Percentiles rank a stretch among this genome's conserved stretches.
These are phyloP conservation scores for Ceriops zippeliana DNA, from an alignment of 345 rosid species.

Conservation along the genomic window DNA sequence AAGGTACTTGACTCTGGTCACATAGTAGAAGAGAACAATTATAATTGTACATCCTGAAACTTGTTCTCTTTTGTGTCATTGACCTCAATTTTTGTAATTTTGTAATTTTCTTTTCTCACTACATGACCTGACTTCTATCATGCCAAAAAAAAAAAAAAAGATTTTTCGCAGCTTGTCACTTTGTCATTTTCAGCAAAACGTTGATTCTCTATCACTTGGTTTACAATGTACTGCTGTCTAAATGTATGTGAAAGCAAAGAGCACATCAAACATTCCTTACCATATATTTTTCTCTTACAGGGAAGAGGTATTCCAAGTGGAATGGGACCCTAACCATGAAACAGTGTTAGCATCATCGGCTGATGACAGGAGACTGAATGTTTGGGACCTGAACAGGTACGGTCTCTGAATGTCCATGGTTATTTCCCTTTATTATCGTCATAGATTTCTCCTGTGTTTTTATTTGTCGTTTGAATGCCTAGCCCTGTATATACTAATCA, in stretches of 20 bases:
- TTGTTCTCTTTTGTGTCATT: not conserved
- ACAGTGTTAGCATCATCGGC: slow-evolving; percentile 89
- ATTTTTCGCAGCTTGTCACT: too few relatives aligned
- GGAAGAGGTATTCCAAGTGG: slow-evolving; percentile 92
- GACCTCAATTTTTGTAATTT: too few relatives aligned
- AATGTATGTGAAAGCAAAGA: too few relatives aligned
- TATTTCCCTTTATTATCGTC: not conserved
- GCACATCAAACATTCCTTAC: too few relatives aligned
- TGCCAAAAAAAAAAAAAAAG: too few relatives aligned
- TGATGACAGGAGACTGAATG: slow-evolving; percentile 84
- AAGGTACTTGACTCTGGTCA: not conserved
- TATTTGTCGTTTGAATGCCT: too few relatives aligned
- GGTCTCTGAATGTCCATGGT: not conserved
- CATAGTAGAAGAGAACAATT: not conserved
- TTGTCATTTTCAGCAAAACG: too few relatives aligned
- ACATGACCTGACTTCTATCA: not conserved
- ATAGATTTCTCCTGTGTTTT: not conserved
- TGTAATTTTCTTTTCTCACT: not conserved
- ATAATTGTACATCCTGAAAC: not conserved
- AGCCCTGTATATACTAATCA: too few relatives aligned
- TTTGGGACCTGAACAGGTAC: slow-evolving; percentile 96
- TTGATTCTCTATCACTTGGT: too few relatives aligned
- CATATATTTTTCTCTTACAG: slow-evolving; percentile 34
- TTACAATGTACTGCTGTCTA: too few relatives aligned
- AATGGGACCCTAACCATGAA: slow-evolving; percentile 97